Base-by-base conservation (phyloP, 2,329 filamentous ascomycete genomes). In the Ophiostoma quercus region DNA sequence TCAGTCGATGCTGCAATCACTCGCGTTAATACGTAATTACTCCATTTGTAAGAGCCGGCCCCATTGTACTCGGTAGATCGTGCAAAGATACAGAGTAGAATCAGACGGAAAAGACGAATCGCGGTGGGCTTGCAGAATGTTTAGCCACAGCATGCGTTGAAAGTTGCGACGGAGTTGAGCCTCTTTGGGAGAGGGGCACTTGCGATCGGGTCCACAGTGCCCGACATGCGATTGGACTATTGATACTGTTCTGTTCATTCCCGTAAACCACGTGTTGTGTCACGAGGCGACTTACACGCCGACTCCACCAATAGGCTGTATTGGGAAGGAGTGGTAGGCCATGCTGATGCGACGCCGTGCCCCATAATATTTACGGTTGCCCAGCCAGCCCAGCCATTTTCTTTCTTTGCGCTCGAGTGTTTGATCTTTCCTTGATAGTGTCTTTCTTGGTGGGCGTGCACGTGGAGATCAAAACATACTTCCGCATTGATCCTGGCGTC, bases 301-400 rank as follows among this genome's bases (percentile, higher is more conserved):
- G 19, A 25, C 25, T 11, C 60, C 60, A 62, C 57, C 57, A 62
- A 62, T 62, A 34, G 14, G 14, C 57, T n/a, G 12, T 62, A 62
- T 34, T 25, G 57, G 57, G 57, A 62, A 62, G 12, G 29, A 62
- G 32, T 63, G 60, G 32, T 63, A 37, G 32, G 60, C 16, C 7
- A 14, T 16, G 43, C 43, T 19, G 43, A 47, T 47, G 16, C 19
- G 16, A n/a, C 16, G 16, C 22, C n/a, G 16, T 25, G 57, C 22
- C 47, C 66, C 66, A 62, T 25, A 19, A 12, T 19, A 57, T 1
- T 5, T 4, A 34, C 22, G 62, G 63, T 71, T 67, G 67, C 67
- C 70, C 70, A 71, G 70, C 67, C 70, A 68, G 63, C 67, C 67
- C 62, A 68, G 47, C 67, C 67, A 71, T 39, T 65, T 65, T 22